Evolutionary conservation across 768 basidiomycete species (phyloP).

Genomic region (Crepidotus variabilis): DNA sequence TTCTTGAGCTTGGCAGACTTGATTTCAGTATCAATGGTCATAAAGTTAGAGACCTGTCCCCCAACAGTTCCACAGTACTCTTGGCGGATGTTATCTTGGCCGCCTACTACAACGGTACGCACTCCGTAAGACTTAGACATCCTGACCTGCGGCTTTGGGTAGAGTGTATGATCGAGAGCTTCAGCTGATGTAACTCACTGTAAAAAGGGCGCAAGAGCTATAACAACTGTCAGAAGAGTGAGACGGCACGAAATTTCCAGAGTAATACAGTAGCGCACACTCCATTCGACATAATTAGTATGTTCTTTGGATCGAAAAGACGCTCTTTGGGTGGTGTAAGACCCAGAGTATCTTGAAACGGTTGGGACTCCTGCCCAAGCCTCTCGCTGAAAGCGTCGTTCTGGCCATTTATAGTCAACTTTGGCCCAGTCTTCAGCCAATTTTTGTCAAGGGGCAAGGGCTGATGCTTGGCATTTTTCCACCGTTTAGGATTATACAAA

Average conservation of each 20-base stretch:
- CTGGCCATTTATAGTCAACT: conserved; percentile 41
- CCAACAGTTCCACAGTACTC: conserved; percentile 63
- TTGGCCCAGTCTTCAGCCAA: conserved; percentile 43
- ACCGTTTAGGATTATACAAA: conserved; percentile 48
- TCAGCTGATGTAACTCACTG: conserved; percentile 23
- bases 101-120: conserved; percentile 55
- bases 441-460: conserved; percentile 35
- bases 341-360: conserved; percentile 28
- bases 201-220: conserved; percentile 45
- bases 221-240: conserved; percentile 30
- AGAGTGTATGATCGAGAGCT: conserved; percentile 8
- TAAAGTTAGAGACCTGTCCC: conserved; percentile 58
- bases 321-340: conserved; percentile 33
- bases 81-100: conserved; percentile 44
- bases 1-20: conserved; percentile 56
- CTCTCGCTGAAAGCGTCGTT: conserved; percentile 51
- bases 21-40: conserved; percentile 56
- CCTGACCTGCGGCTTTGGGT: conserved; percentile 40
- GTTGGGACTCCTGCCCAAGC: conserved; percentile 47
- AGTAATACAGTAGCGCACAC: conserved; percentile 17
- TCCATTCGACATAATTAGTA: conserved; percentile 54
- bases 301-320: conserved; percentile 45
- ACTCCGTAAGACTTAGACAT: conserved; percentile 57
- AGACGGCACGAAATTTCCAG: not conserved
- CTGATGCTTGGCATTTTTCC: conserved; percentile 43